Evolutionary conservation across 768 basidiomycete genomes (phyloP).

Genomic region (Mycena polygramma): DNA sequence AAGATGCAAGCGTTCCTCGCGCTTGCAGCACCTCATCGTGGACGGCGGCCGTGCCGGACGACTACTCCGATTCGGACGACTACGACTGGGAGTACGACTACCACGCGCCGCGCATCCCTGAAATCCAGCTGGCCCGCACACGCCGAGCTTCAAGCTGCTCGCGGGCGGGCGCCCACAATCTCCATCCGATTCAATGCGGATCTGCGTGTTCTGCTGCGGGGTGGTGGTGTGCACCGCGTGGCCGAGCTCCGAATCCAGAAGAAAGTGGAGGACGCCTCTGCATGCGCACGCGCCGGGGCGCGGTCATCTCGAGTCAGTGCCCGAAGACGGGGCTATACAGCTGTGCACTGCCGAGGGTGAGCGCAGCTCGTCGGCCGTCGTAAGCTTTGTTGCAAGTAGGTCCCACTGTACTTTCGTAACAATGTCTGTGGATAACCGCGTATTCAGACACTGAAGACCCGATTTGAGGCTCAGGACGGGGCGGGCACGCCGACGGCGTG

Average conservation of each 20-base stretch:
- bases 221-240: constrained; percentile 20
- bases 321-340: constrained; percentile 25
- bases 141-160: constrained; percentile 2
- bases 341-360: not conserved
- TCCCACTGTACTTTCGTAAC: no score
- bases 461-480: no score
- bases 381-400: no score
- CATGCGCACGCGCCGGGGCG: constrained; percentile 14
- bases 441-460: no score
- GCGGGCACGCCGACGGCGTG: no score
- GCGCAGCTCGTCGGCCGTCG: no score
- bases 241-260: no score
- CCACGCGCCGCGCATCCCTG: not conserved
- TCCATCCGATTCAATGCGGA: not conserved
- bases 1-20: constrained; percentile 9
- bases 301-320: constrained; percentile 22
- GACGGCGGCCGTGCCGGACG: constrained; percentile 6
- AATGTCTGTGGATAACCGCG: no score
- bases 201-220: constrained; percentile 1
- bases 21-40: constrained; percentile 28
- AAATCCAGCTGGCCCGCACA: constrained; percentile 8
- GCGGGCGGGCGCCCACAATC: not conserved
- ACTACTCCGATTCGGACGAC: not conserved
- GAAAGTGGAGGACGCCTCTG: not conserved
- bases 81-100: not conserved